Conservation (phyloP, 352 stramenopile species). For the Phytophthora aleatoria region DNA sequence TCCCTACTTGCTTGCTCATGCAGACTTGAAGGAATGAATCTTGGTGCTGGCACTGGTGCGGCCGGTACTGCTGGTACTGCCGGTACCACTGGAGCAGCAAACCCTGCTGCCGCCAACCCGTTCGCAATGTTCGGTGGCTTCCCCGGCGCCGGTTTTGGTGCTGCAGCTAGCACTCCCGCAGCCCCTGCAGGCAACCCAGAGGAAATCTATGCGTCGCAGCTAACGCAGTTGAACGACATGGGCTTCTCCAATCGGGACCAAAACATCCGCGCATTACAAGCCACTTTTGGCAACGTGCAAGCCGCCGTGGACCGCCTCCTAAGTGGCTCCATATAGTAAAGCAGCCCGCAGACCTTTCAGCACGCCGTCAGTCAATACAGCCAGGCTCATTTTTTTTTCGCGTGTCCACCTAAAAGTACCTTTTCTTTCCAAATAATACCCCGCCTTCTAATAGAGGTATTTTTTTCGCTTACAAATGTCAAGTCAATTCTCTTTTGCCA, state of each 20-base stretch:
- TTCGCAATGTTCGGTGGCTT: slow-evolving; percentile 62
- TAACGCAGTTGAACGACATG: slow-evolving; percentile 92
- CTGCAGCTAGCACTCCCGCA: slow-evolving; percentile 23
- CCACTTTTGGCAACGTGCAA: slow-evolving; percentile 89
- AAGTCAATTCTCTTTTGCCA: not conserved
- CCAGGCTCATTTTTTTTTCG: not conserved
- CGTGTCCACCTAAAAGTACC: not conserved
- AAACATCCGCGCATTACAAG: slow-evolving; percentile 87
- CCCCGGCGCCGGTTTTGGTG: slow-evolving; percentile 28
- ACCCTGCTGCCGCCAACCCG: slow-evolving; percentile 42
- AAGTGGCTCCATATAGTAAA: slow-evolving; percentile 62
- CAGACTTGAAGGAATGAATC: slow-evolving; percentile 62
- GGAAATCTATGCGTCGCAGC: slow-evolving; percentile 85
- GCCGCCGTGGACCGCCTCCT: slow-evolving; percentile 90
- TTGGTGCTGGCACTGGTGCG: slow-evolving; percentile 22
- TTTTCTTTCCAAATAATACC: not conserved
- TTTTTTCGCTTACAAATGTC: not conserved
- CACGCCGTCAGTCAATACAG: not conserved
- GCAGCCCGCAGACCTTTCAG: not conserved
- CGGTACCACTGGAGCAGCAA: slow-evolving; percentile 12
- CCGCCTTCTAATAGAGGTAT: slow-evolving; percentile 4
- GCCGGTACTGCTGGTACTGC: slow-evolving; percentile 7
- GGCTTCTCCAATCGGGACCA: slow-evolving; percentile 90
- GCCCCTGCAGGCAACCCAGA: slow-evolving; percentile 69
- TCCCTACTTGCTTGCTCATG: not conserved